Evolutionary conservation across 345 rosid species (phyloP), one percentile per base, ranked within the genome.

Genomic region (Eucalyptus sideroxylon): DNA sequence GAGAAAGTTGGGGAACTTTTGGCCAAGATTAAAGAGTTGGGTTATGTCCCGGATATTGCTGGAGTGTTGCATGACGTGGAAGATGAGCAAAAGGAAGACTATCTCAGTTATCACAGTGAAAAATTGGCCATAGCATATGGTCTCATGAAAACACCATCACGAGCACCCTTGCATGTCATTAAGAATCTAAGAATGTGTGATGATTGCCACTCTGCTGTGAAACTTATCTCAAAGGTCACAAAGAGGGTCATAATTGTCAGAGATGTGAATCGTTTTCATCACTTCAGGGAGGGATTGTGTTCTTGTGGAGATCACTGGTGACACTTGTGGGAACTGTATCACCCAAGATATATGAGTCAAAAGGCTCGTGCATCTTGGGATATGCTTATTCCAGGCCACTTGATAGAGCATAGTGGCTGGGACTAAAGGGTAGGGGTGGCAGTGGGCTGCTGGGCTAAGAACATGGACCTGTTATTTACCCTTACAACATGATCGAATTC

Each of bases 161-260:
- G 89, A 85, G 96, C 95, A 88, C 94, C 97, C 16, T 91, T 97
- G 87, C 88, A 91, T 40, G 95, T 96, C 83, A 93, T 93, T 80
- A 96, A 96, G 92, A 97, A 94, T 89, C 92, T 96, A 67, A 96
- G 98, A 93, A 95, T 97, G 87, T 96, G 98, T 88, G 96, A 94
- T 89, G 99, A 97, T 90, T 97, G 99, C 94, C 98, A 96, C 91
- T 93, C 95, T 88, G 98, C 99, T 47, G 95, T 95, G 51, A 96
- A 93, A 90, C 93, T 96, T 88, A 94, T 96, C 89, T 94, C 99
- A 4, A 95, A 91, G 91, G 87, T 94, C 80, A 92, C 94, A 27
- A 92, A 90, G 77, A 93, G 99, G 88, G 88, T 86, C 51, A 94
- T 97, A 86, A 94, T 96, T 81, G 94, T 96, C 85, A 94, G 99